Conservation (phyloP, 1,284 basidiomycete genomes). For the Trametes polyzona region DNA sequence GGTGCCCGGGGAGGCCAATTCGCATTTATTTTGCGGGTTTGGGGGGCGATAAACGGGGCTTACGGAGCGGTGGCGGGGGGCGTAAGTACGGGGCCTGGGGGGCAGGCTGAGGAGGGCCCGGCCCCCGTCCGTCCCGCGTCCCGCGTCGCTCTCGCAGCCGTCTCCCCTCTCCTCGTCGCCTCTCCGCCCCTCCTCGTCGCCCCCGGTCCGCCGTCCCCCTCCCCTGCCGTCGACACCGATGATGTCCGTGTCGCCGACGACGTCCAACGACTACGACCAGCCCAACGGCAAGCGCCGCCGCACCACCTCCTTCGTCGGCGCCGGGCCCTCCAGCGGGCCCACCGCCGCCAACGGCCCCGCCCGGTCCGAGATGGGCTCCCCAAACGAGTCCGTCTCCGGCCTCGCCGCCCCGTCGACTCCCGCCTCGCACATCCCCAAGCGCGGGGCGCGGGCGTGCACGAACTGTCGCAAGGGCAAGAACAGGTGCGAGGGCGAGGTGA, state of each 20-base stretch:
- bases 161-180: too few species aligned
- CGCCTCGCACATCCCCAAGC: slow-evolving; percentile 70
- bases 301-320: slow-evolving; percentile 30
- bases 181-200: slow-evolving; percentile 11
- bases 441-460: slow-evolving; percentile 79
- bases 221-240: slow-evolving; percentile 18
- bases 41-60: slow-evolving; percentile 6
- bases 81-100: background rate
- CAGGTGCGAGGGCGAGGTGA: slow-evolving; percentile 87
- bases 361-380: slow-evolving; percentile 26
- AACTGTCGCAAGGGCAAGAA: slow-evolving; percentile 91
- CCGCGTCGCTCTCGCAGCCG: background rate
- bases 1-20: background rate
- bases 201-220: background rate
- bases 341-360: slow-evolving; percentile 22
- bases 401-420: slow-evolving; percentile 26
- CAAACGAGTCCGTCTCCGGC: slow-evolving; percentile 26
- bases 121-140: background rate
- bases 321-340: slow-evolving; percentile 30
- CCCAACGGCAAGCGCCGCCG: slow-evolving; percentile 37
- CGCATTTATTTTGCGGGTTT: background rate
- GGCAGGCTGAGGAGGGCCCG: background rate
- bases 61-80: slow-evolving; percentile 5
- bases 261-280: slow-evolving; percentile 33
- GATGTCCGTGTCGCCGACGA: slow-evolving; percentile 43